Percentiles rank a stretch among this genome's conserved stretches.
Conservation (phyloP, 805 yeast genomes). For the Yamadazyma laniorum region DNA sequence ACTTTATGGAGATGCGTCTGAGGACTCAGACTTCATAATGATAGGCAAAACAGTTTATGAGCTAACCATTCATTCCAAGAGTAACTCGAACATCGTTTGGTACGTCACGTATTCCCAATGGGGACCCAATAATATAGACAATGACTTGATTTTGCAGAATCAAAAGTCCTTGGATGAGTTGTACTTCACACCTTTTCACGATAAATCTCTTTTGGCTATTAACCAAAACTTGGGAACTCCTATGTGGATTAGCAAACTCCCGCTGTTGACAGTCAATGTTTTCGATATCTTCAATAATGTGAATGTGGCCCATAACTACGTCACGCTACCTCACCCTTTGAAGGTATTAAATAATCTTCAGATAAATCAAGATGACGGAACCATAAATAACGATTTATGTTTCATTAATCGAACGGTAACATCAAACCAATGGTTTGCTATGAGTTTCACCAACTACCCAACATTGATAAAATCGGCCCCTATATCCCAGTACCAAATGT, state of each 20-base stretch:
- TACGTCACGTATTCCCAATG: constrained; percentile 83
- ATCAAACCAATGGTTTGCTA: constrained; percentile 78
- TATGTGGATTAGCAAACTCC: constrained; percentile 73
- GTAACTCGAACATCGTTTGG: constrained; percentile 62
- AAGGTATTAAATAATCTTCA: constrained; percentile 38
- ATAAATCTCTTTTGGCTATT: constrained; percentile 72
- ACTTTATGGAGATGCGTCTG: constrained; percentile 2
- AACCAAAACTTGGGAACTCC: constrained; percentile 68
- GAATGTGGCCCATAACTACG: constrained; percentile 27
- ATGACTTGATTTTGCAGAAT: constrained; percentile 43
- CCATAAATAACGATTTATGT: constrained; percentile 35
- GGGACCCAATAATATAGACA: constrained; percentile 88
- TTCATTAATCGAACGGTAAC: constrained; percentile 67
- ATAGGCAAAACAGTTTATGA: constrained; percentile 74
- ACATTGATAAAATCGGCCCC: constrained; percentile 82
- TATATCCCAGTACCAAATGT: constrained; percentile 56
- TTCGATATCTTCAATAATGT: constrained; percentile 62
- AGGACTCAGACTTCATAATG: constrained; percentile 39
- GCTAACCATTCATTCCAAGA: constrained; percentile 70
- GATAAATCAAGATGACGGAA: constrained; percentile 18
- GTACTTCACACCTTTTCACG: constrained; percentile 82
- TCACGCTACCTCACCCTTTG: constrained; percentile 70
- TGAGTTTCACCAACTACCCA: constrained; percentile 76
- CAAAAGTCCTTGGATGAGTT: constrained; percentile 65
- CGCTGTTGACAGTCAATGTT: constrained; percentile 69